phyloP scores from a whole-genome alignment of 1,284 basidiomycete species.

The Tilletia setariae region DNA sequence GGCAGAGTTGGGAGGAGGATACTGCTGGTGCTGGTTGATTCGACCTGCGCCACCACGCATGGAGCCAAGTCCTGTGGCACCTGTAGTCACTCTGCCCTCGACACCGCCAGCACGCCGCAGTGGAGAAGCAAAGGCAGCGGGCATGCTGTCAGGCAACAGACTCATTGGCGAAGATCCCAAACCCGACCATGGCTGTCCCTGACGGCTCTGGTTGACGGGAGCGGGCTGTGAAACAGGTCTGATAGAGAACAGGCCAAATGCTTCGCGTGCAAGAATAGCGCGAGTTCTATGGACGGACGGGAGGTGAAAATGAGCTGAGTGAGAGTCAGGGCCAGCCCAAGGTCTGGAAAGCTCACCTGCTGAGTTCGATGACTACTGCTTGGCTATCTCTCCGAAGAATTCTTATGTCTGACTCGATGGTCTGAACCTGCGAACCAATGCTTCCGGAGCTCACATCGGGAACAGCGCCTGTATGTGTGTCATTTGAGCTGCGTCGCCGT shows the following conservation, averaged over 20 bases:
- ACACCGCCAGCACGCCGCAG: background rate
- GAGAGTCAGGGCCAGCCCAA: conserved; percentile 20
- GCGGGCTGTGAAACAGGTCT: conserved; percentile 19
- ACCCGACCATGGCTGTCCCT: background rate
- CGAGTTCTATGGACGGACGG: conserved; percentile 3
- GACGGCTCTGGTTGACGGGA: background rate
- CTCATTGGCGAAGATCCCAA: conserved; percentile 17
- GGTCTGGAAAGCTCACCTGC: conserved; percentile 11
- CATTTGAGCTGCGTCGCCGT: background rate
- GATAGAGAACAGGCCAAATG: conserved; percentile 28
- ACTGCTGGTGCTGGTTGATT: conserved; percentile 2
- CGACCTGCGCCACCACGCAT: background rate
- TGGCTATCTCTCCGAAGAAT: conserved; percentile 3
- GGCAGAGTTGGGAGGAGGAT: too few species aligned
- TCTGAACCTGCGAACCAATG: conserved; percentile 19
- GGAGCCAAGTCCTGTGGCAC: background rate
- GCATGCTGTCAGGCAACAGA: conserved; percentile 32
- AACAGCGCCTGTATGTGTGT: background rate
- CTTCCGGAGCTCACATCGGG: background rate
- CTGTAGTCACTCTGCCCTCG: conserved; percentile 2
- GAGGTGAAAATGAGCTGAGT: background rate
- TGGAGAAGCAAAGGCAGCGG: conserved; percentile 30
- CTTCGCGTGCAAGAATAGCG: conserved; percentile 30
- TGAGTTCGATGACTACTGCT: conserved; percentile 19
- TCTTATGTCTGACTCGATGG: conserved; percentile 12